A percentile compares a stretch with the other conserved stretches of the same genome.
Conservation (phyloP, 2,329 filamentous ascomycete genomes). For the Phyllosticta paracitricarpa region DNA sequence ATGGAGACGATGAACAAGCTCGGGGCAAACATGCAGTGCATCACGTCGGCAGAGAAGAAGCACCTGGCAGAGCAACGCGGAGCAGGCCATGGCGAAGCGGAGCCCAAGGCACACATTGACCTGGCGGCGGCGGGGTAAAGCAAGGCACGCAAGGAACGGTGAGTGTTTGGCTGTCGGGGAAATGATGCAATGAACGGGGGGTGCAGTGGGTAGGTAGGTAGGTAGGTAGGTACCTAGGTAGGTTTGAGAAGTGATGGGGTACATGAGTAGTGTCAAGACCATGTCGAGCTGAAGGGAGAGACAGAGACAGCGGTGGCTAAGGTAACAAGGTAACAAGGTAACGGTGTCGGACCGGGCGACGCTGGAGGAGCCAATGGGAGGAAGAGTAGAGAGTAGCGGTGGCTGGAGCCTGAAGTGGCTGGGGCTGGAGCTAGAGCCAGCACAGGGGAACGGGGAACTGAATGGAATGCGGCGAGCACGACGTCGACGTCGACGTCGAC, state of each 20-base stretch:
- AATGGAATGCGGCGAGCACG: too few relatives aligned
- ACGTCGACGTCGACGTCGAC: too few relatives aligned
- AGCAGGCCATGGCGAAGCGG: neutral
- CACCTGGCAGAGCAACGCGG: constrained; percentile 41
- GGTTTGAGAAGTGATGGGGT: neutral
- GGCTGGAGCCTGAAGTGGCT: constrained; percentile 2
- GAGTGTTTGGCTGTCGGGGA: neutral
- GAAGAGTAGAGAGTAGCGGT: neutral
- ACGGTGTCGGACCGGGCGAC: neutral
- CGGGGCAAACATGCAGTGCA: constrained; percentile 73
- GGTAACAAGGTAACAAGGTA: too few relatives aligned
- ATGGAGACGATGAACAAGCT: constrained; percentile 97
- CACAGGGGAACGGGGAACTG: too few relatives aligned
- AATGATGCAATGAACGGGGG: constrained; percentile 6
- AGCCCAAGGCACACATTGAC: constrained; percentile 17
- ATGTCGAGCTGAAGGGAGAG: constrained; percentile 4
- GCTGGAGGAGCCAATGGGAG: neutral
- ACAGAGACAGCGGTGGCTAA: too few relatives aligned
- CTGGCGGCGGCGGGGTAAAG: constrained; percentile 17
- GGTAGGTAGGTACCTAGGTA: neutral
- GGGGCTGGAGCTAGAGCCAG: neutral
- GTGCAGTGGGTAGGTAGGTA: too few relatives aligned
- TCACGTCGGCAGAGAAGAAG: constrained; percentile 69
- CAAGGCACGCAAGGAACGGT: neutral
- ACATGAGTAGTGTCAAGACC: constrained; percentile 2